phyloP scores from a whole-genome alignment of 2,329 filamentous ascomycete species.

The Exophiala phaeomuriformis region DNA sequence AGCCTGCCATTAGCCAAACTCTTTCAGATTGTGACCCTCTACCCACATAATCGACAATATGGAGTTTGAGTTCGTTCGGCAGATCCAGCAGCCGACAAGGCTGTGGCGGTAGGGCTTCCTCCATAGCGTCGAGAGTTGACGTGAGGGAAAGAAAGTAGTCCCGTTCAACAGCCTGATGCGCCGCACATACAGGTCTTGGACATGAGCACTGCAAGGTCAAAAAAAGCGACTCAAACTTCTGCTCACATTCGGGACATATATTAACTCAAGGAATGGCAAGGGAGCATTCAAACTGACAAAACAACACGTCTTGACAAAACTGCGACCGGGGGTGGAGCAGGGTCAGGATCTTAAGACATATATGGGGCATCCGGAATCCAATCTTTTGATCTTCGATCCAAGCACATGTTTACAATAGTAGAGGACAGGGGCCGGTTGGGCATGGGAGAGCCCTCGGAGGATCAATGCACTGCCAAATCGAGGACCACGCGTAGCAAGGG shows the following conservation, averaged over 20 bases:
- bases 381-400: neutral
- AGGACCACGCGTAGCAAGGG: too few species aligned
- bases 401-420: neutral
- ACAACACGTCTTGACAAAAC: neutral
- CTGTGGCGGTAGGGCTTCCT: constrained; percentile 7
- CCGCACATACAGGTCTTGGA: neutral
- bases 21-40: neutral
- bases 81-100: constrained; percentile 22
- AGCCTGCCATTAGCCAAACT: neutral
- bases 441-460: neutral
- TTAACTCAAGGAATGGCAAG: neutral
- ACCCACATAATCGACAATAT: constrained; percentile 25
- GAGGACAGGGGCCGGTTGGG: neutral
- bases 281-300: neutral
- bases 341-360: neutral
- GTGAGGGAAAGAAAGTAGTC: too few species aligned
- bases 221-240: neutral
- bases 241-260: neutral
- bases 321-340: neutral
- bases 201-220: neutral
- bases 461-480: neutral
- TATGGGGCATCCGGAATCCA: neutral
- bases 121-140: constrained; percentile 4
- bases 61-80: constrained; percentile 25
- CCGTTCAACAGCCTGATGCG: too few species aligned